Evolutionary conservation across 2,329 filamentous ascomycete species (phyloP).

Genomic region (Pseudogymnoascus pannorum): DNA sequence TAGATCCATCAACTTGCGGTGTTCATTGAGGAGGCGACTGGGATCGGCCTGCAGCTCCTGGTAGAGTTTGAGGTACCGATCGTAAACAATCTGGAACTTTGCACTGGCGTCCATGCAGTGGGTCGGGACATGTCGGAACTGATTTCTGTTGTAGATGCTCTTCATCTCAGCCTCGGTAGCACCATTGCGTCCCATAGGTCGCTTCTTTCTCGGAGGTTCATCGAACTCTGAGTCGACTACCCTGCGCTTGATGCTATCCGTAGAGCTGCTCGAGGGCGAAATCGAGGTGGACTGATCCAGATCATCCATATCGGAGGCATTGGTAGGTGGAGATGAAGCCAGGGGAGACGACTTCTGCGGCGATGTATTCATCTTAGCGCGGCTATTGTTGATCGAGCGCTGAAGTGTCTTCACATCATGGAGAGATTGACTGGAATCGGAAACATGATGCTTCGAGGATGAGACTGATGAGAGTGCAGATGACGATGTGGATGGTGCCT

Average conservation of each 20-base stretch:
- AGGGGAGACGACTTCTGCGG: conserved; percentile 57
- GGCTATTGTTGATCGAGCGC: conserved; percentile 1
- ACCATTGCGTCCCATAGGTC: not conserved
- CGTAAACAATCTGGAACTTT: not conserved
- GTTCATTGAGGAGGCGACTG: not conserved
- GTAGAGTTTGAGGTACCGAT: conserved; percentile 1
- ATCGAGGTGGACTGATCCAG: conserved; percentile 22
- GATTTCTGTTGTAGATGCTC: not conserved
- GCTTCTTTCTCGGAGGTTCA: not conserved
- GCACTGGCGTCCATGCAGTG: not conserved
- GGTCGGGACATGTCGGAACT: conserved; percentile 2
- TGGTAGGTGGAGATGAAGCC: conserved; percentile 58
- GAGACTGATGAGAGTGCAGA: conserved; percentile 9
- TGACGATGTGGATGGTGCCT: conserved; percentile 13
- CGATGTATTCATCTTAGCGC: conserved; percentile 45
- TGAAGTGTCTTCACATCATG: conserved; percentile 23
- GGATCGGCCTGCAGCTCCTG: not conserved
- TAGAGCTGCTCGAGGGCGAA: conserved; percentile 17
- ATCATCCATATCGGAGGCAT: conserved; percentile 53
- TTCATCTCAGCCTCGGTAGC: not conserved
- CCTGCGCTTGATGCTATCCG: not conserved
- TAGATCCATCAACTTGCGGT: conserved; percentile 43
- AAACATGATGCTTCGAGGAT: conserved; percentile 33
- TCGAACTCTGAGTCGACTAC: conserved; percentile 8
- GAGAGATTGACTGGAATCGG: conserved; percentile 43